Evolutionary conservation across 345 rosid species (phyloP).

Genomic region (Rhodamnia rubescens): DNA sequence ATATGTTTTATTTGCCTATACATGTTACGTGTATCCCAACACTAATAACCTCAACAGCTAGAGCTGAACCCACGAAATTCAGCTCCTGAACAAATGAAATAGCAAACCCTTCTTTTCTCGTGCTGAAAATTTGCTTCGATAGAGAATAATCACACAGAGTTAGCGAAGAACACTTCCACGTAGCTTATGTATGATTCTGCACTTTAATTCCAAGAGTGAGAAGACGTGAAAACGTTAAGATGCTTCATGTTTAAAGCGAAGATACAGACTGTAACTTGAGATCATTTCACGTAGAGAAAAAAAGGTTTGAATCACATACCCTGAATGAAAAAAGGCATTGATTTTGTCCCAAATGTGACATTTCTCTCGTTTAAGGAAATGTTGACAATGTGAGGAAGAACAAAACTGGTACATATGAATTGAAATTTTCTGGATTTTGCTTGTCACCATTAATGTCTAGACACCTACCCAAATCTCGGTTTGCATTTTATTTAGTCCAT

Average conservation of each 20-base stretch:
- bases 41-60: background rate
- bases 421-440: background rate
- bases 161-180: background rate
- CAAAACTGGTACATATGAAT: background rate
- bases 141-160: background rate
- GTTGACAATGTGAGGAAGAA: background rate
- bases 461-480: background rate
- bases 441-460: too few species aligned
- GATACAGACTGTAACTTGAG: background rate
- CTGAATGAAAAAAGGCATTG: background rate
- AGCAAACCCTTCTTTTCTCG: constrained; percentile 17
- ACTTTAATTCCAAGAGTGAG: background rate
- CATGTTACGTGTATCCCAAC: too few species aligned
- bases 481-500: background rate
- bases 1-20: too few species aligned
- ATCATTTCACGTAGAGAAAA: background rate
- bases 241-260: background rate
- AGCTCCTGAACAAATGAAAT: constrained; percentile 59
- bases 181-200: background rate
- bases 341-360: background rate
- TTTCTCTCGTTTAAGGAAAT: background rate
- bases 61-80: background rate
- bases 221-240: background rate
- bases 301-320: background rate
- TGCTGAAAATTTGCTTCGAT: background rate